Evolutionary conservation across 2,329 filamentous ascomycete species (phyloP).

Genomic region (Apiospora malaysiana): DNA sequence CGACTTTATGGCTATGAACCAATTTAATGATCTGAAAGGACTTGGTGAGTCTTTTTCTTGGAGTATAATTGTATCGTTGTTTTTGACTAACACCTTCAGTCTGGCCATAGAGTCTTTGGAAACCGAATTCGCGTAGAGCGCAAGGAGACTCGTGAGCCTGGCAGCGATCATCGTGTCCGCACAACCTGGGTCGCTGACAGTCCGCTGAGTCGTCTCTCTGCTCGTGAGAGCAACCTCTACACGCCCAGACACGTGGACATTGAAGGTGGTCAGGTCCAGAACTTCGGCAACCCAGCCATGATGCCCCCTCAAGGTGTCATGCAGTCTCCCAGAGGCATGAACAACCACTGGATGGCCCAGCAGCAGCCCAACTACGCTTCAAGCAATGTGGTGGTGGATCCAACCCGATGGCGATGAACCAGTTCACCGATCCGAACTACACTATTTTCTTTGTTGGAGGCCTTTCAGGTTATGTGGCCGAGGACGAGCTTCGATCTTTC

Average conservation of each 20-base stretch:
- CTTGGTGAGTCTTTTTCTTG: too few species aligned
- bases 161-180: constrained; percentile 21
- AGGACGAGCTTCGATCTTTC: constrained; percentile 98
- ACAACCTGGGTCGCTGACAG: not conserved
- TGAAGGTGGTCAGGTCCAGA: constrained; percentile 44
- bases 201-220: not conserved
- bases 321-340: constrained; percentile 50
- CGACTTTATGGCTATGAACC: not conserved
- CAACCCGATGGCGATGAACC: constrained; percentile 79
- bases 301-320: constrained; percentile 46
- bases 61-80: too few species aligned
- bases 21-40: not conserved
- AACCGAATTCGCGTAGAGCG: not conserved
- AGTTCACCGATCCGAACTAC: constrained; percentile 99
- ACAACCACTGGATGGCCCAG: constrained; percentile 41
- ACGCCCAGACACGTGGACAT: not conserved
- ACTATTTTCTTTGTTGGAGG: constrained; percentile 98
- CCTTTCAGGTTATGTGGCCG: constrained; percentile 95
- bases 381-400: constrained; percentile 49
- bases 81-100: too few species aligned
- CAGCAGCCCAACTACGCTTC: constrained; percentile 45
- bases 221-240: too few species aligned
- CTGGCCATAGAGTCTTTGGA: not conserved
- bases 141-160: constrained; percentile 23
- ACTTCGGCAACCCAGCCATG: constrained; percentile 44